Evolutionary conservation across 2,329 filamentous ascomycete species (phyloP).

Genomic region (Thelonectria rubi): DNA sequence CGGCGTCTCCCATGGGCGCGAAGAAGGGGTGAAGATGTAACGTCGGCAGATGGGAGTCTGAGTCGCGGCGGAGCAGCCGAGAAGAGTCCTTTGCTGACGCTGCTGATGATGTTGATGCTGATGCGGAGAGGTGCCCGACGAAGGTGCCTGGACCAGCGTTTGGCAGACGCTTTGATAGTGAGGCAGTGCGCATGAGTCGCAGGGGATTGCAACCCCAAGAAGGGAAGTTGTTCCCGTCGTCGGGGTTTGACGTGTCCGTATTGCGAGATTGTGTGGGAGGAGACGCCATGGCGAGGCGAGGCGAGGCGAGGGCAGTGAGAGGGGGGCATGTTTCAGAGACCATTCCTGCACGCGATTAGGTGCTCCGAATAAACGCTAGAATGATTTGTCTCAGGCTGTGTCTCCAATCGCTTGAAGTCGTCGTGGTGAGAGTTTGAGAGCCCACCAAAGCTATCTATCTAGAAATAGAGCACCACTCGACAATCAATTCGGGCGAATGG

Average conservation of each 20-base stretch:
- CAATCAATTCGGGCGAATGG: conserved; percentile 12
- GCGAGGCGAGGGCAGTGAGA: not conserved
- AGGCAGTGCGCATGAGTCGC: not conserved
- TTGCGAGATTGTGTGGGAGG: not conserved
- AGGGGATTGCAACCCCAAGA: not conserved
- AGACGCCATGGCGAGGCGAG: not conserved
- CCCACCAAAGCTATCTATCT: not conserved
- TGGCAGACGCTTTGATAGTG: not conserved
- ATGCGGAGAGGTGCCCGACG: not conserved
- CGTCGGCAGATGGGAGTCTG: not conserved
- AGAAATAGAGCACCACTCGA: not conserved
- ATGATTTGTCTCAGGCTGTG: too few relatives aligned
- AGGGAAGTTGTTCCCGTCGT: not conserved
- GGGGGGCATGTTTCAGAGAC: too few relatives aligned
- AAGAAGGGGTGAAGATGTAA: not conserved
- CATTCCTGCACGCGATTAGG: too few relatives aligned
- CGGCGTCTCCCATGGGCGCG: not conserved
- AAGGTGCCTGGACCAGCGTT: not conserved
- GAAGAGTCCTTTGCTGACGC: not conserved
- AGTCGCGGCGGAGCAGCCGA: not conserved
- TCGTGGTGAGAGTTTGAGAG: not conserved
- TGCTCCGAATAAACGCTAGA: too few relatives aligned
- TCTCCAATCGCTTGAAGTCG: not conserved
- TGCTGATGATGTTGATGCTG: not conserved
- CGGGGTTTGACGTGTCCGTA: not conserved